Base-by-base conservation (phyloP, 1,284 basidiomycete species). In the Sporisorium sorghi region DNA sequence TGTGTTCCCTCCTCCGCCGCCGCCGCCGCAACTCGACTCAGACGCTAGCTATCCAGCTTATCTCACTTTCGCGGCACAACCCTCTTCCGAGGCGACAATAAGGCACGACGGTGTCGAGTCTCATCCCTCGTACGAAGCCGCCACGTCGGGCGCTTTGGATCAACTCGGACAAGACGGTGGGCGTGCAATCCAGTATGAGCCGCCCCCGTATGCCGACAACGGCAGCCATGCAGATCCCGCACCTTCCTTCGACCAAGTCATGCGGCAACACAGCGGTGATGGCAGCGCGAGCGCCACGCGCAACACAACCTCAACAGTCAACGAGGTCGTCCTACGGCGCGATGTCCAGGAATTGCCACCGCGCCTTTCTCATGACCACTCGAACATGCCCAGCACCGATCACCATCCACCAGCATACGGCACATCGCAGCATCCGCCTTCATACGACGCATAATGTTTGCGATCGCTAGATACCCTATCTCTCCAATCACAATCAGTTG, bases 371-470 rank as follows among this genome's bases (percentile, higher is more conserved):
- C 48, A 39, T 30, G 43, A 24, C 19, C n/a, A 46, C 5, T 14
- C 46, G 6, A 35, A 15, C n/a, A 5, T 40, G 0, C 52, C 37
- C 2, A 69, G 44, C 21, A 23, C n/a, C 2, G 57, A 70, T 24
- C 52, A 64, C 30, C 57, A 42, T 19, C 70, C 70, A 6, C 70
- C 70, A 8, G 70, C 70, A 7, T 73, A 73, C 42, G 70, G 60
- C 15, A 73, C 64, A 15, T 73, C 70, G n/a, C 65, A 61, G 5
- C 64, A 68, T 48, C 70, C 70, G 10, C 70, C 70, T 17, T 68
- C 64, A 10, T 73, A 73, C 28, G 64, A 73, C 37, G 64, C 70
- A 1, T 68, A 53, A 52, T 24, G 11, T 23, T 50, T 10, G 6
- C 12, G 11, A 17, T 35, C 33, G 21, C 12, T 21, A 33, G n/a